phyloP scores from a whole-genome alignment of 306 rosid genomes.

The Neltuma alba region DNA sequence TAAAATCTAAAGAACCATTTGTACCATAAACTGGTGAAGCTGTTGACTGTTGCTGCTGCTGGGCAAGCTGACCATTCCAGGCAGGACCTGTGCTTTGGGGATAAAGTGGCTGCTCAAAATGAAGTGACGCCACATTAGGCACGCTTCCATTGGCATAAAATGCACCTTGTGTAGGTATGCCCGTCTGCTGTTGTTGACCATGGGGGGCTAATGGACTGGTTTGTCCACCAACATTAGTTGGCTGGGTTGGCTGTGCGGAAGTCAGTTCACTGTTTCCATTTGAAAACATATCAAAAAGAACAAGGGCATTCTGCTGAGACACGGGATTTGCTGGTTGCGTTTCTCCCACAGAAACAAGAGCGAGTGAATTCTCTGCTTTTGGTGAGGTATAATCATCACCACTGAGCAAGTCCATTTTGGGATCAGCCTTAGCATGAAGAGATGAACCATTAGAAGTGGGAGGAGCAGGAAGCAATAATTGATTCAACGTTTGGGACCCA shows the following conservation, averaged over 20 bases:
- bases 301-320: constrained; percentile 75
- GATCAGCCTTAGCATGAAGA: constrained; percentile 54
- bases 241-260: constrained; percentile 51
- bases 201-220: constrained; percentile 50
- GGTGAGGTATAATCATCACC: constrained; percentile 89
- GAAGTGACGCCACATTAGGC: constrained; percentile 62
- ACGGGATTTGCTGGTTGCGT: constrained; percentile 57
- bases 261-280: constrained; percentile 50
- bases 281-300: constrained; percentile 80
- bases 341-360: constrained; percentile 87
- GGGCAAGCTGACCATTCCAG: constrained; percentile 87
- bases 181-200: constrained; percentile 56
- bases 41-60: constrained; percentile 55
- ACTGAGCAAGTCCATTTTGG: constrained; percentile 90
- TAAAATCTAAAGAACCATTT: constrained; percentile 25
- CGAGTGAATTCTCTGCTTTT: constrained; percentile 72
- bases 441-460: constrained; percentile 57
- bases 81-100: constrained; percentile 63
- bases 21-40: constrained; percentile 68
- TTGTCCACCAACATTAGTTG: constrained; percentile 58
- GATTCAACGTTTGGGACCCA: constrained; percentile 72
- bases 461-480: constrained; percentile 80
- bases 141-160: constrained; percentile 63
- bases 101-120: constrained; percentile 60
- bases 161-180: constrained; percentile 67